Base-by-base conservation (phyloP, 2,329 filamentous ascomycete species). In the Alternaria panax region DNA sequence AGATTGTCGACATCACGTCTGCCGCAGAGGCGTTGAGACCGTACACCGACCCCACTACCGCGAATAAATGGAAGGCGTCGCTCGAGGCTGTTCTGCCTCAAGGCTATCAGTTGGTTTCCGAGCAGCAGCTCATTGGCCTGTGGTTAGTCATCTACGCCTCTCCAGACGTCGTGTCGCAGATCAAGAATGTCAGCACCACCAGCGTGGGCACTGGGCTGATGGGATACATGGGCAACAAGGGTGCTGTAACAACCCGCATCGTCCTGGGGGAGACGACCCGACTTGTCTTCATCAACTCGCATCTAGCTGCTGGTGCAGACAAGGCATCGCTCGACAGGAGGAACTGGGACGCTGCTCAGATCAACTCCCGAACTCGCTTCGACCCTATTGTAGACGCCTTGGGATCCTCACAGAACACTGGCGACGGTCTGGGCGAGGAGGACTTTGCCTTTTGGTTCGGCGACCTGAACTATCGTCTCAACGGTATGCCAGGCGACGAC, bases 391-490 rank as follows among this genome's bases (percentile, higher is more conserved):
- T 83, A 38, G 85, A 90, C 58, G 82, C 85, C 0, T 88, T 91
- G 8, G 87, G 90, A 6, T 80, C 86, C 2, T 83, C 88, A 3
- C 82, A 85, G 58, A 78, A 74, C 2, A 75, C 79, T 36, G 87
- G 89, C n/a, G 87, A 89, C 22, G 86, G 83, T 34, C 89, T 99
- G 64, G 93, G 92, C 1, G 91, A 96, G 38, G 94, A 96, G 66
- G 95, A 99, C 73, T 93, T 97, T 79, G 88, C 89, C 0, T 97
- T 99, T 72, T 98, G 94, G 92, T 92, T 97, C 72, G 95, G 95
- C 7, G 95, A 99, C 76, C 83, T 99, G 41, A 99, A 99, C 75
- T 99, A 97, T 74, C 88, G 95, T 30, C 84, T 99, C 0, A 92
- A 96, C 51, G 92, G 90, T 43, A 86, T 98, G 48, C 92, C 94